Percentiles rank a stretch among this genome's conserved stretches.
Conservation (phyloP, 2,329 filamentous ascomycete genomes). For the Cladophialophora psammophila region DNA sequence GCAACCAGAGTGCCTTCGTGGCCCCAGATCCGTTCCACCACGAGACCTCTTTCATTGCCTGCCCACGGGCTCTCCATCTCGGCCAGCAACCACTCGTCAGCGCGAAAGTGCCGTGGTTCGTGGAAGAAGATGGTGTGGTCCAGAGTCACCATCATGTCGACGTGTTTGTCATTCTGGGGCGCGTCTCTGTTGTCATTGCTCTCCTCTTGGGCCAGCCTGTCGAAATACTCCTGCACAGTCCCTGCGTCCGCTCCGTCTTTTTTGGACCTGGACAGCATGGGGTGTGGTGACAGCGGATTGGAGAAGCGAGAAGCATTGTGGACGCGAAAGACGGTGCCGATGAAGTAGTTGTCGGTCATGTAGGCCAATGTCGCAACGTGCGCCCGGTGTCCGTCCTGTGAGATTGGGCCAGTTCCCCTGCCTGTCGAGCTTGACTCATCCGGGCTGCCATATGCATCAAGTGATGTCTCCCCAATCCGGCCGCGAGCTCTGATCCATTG, state of each 20-base stretch:
- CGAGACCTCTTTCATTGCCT: slow-evolving; percentile 58
- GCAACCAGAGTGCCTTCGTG: slow-evolving; percentile 57
- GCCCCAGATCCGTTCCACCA: slow-evolving; percentile 58
- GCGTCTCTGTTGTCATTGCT: too few relatives aligned
- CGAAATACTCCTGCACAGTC: slow-evolving; percentile 50
- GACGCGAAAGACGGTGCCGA: slow-evolving; percentile 82
- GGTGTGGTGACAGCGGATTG: slow-evolving; percentile 54
- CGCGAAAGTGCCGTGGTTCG: slow-evolving; percentile 55
- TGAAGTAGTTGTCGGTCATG: slow-evolving; percentile 91
- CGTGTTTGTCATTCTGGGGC: too few relatives aligned
- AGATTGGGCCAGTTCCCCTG: too few relatives aligned
- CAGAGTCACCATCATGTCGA: slow-evolving; percentile 61
- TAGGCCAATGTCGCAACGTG: slow-evolving; percentile 83
- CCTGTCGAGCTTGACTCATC: slow-evolving; percentile 23
- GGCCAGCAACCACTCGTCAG: slow-evolving; percentile 59
- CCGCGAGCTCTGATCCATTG: slow-evolving; percentile 56
- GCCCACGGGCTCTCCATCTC: slow-evolving; percentile 61
- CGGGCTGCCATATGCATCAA: too few relatives aligned
- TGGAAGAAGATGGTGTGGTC: slow-evolving; percentile 62
- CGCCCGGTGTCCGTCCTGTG: slow-evolving; percentile 40
- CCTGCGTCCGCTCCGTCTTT: slow-evolving; percentile 52
- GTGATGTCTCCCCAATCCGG: slow-evolving; percentile 39
- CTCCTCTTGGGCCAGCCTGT: slow-evolving; percentile 31
- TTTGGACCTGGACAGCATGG: slow-evolving; percentile 48
- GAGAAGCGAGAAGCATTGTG: slow-evolving; percentile 81